Conservation (phyloP, 306 rosid genomes). For the Sicyos edulis region DNA sequence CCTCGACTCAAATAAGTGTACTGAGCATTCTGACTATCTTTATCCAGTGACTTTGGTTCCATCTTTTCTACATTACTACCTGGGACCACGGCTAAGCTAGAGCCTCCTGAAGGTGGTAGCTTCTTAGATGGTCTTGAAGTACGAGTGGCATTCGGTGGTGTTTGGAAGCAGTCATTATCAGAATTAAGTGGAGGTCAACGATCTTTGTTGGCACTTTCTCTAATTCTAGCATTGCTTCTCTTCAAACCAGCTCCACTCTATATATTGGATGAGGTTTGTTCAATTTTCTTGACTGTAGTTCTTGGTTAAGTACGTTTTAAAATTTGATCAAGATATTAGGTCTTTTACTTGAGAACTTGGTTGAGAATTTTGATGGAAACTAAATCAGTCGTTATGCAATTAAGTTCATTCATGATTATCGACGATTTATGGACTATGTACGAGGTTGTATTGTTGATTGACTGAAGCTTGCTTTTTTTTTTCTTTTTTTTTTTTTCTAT, state of each 20-base stretch:
- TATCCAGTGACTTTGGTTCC: constrained; percentile 84
- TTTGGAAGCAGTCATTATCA: constrained; percentile 96
- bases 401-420: background rate
- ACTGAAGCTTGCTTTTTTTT: too few relatives aligned
- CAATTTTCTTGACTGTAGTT: constrained; percentile 1
- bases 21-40: constrained; percentile 19
- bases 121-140: constrained; percentile 98
- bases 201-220: constrained; percentile 89
- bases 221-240: constrained; percentile 88
- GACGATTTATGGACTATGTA: background rate
- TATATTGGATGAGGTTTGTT: constrained; percentile 82
- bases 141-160: constrained; percentile 92
- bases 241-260: constrained; percentile 98
- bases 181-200: constrained; percentile 98
- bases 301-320: background rate
- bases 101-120: constrained; percentile 90
- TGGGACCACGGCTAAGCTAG: constrained; percentile 89
- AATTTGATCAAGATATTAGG: background rate
- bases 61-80: constrained; percentile 89
- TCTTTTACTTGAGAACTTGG: background rate
- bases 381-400: background rate
- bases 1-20: constrained; percentile 1
- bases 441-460: background rate
- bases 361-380: background rate
- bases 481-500: background rate